phyloP scores from a whole-genome alignment of 1,284 basidiomycete genomes.

The Phlebopus sp. region DNA sequence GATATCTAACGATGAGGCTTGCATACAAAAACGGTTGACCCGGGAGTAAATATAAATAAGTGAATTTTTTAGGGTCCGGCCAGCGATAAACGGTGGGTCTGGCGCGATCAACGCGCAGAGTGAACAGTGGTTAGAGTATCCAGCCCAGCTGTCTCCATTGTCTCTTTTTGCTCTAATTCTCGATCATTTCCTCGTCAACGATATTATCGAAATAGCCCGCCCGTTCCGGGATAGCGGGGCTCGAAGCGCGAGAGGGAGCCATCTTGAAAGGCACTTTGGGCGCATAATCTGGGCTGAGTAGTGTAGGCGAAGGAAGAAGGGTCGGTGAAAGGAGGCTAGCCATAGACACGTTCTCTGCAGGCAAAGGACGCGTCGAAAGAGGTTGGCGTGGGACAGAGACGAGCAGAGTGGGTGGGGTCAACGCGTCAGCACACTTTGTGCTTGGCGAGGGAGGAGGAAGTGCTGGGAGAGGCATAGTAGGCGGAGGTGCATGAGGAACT shows the following conservation, averaged over 20 bases:
- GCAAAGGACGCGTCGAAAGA: conserved; percentile 16
- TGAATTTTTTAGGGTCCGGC: not conserved
- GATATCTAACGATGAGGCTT: not conserved
- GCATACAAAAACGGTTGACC: conserved; percentile 1
- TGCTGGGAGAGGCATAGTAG: conserved; percentile 33
- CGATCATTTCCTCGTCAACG: conserved; percentile 23
- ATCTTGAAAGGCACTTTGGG: conserved; percentile 12
- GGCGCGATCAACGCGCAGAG: conserved; percentile 6
- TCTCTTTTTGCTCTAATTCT: conserved; percentile 14
- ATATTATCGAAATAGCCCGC: conserved; percentile 8
- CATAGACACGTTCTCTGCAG: conserved; percentile 11
- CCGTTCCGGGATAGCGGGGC: conserved; percentile 14
- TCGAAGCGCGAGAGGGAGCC: conserved; percentile 10
- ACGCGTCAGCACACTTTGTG: conserved; percentile 10
- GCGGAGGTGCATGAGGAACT: conserved; percentile 32
- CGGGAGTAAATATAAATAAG: conserved; percentile 10
- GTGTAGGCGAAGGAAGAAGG: conserved; percentile 5
- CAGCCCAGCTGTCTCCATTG: conserved; percentile 6
- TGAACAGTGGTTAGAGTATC: conserved; percentile 2
- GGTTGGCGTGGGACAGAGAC: conserved; percentile 20
- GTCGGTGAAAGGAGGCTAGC: conserved; percentile 3
- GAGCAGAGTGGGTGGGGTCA: conserved; percentile 19
- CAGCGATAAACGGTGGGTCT: not conserved
- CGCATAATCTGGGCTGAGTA: conserved; percentile 11
- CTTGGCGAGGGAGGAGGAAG: conserved; percentile 26